Percentiles rank a stretch among this genome's conserved stretches.
These are phyloP conservation scores for Purshia tridentata DNA, from an alignment of 306 rosid genomes.

Conservation along the genomic window DNA sequence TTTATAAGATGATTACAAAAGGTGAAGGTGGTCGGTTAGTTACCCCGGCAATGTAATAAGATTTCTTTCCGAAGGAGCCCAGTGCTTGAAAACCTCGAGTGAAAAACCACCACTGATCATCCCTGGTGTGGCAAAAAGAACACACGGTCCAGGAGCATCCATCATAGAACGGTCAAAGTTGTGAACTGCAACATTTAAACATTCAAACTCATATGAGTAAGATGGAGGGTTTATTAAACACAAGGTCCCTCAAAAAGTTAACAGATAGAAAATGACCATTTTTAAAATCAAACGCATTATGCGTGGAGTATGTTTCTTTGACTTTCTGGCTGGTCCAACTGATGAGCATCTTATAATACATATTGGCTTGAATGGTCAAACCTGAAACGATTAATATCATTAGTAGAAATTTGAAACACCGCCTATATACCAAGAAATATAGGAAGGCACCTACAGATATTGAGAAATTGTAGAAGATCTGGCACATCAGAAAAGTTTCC, in stretches of 20 bases:
- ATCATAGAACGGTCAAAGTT: constrained; percentile 81
- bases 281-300: constrained; percentile 87
- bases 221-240: constrained; percentile 18
- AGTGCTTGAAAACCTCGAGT: constrained; percentile 84
- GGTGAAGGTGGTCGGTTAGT: not conserved
- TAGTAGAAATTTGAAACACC: constrained; percentile 15
- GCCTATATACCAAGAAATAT: not conserved
- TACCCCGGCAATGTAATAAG: constrained; percentile 89
- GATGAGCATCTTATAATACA: constrained; percentile 87
- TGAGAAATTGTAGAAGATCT: not conserved
- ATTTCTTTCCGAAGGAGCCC: constrained; percentile 87
- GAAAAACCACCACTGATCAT: constrained; percentile 92
- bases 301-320: constrained; percentile 68
- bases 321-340: constrained; percentile 96
- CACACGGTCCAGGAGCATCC: constrained; percentile 89
- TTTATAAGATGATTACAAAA: not conserved
- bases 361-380: constrained; percentile 84
- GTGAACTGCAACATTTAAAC: constrained; percentile 47
- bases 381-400: constrained; percentile 50
- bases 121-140: constrained; percentile 98
- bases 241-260: not conserved
- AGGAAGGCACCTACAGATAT: constrained; percentile 18
- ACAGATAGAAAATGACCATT: constrained; percentile 45
- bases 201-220: constrained; percentile 38
- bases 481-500: constrained; percentile 1